Evolutionary conservation across 805 yeast species (phyloP), one percentile per base, ranked within the genome.

Genomic region (Maudiozyma pseudohumilis): DNA sequence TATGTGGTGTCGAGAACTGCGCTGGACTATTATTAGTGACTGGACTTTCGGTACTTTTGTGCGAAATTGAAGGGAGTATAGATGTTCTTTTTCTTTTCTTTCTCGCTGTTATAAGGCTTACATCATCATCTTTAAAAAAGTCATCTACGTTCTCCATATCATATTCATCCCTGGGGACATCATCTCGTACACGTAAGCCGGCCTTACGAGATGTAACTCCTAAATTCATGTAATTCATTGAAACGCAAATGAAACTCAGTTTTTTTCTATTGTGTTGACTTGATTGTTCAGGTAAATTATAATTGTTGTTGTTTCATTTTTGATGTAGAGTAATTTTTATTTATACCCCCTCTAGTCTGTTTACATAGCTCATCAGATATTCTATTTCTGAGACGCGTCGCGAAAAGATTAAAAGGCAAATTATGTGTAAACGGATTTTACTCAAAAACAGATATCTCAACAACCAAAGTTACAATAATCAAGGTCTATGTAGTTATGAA

Each of bases 141-240:
- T 79, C 86, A 43, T 77, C 78, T 12, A 80, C 50, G 47, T 47
- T 44, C 40, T 50, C 52, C 51, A 47, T 47, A 31, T 42, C 38
- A 36, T 40, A 45, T 17, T 47, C 48, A 45, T 50, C 50, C 24
- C 36, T 43, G 7, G 35, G 29, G 17, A 48, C 37, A 18, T 39
- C 37, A 32, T 43, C 39, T 32, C 35, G 44, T 9, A 42, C 47
- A 7, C 38, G 36, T 7, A 49, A 19, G n/a, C 86, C 87, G 0
- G 84, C 77, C 52, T 75, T 78, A 20, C 88, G 68, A 29, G 86
- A 75, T 48, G 64, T 68, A 27, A 67, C 60, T 3, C 88, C 88
- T 11, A 68, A 64, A 49, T 65, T 70, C 59, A 59, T 62, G 52
- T 46, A 65, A 46, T 56, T 66, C 74, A 62, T 66, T 11, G n/a